A percentile compares a stretch with the other conserved stretches of the same genome.
Conservation (phyloP, 73 alveolate genomes). For the Tetrahymena malaccensis region DNA sequence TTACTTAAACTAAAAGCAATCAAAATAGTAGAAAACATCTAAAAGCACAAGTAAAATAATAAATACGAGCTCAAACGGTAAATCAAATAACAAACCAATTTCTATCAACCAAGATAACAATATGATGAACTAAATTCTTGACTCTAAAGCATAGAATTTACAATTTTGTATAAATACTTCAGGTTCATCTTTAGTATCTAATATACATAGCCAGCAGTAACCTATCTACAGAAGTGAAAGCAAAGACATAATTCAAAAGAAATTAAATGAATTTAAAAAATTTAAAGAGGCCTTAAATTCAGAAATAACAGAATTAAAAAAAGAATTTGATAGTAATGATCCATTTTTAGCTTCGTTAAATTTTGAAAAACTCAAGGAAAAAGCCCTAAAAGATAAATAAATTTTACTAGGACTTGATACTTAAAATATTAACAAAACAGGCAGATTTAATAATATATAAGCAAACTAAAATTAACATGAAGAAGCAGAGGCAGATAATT, state of each 20-base stretch:
- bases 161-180: not conserved
- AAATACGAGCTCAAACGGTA: not conserved
- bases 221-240: not conserved
- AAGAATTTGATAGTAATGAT: not conserved
- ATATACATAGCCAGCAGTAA: not conserved
- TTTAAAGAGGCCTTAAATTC: not conserved
- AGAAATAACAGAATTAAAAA: not conserved
- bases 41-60: not conserved
- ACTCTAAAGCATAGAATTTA: not conserved
- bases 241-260: not conserved
- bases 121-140: not conserved
- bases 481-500: not conserved
- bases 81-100: not conserved
- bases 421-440: not conserved
- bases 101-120: not conserved
- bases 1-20: not conserved
- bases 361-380: not conserved
- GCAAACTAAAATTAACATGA: not conserved
- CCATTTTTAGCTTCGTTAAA: not conserved
- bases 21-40: not conserved
- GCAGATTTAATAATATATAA: not conserved
- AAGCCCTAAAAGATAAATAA: not conserved
- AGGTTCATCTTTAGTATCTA: not conserved
- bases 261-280: not conserved
- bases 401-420: not conserved